Conservation (phyloP, 352 stramenopile species). For the Aphanomyces cochlioides region DNA sequence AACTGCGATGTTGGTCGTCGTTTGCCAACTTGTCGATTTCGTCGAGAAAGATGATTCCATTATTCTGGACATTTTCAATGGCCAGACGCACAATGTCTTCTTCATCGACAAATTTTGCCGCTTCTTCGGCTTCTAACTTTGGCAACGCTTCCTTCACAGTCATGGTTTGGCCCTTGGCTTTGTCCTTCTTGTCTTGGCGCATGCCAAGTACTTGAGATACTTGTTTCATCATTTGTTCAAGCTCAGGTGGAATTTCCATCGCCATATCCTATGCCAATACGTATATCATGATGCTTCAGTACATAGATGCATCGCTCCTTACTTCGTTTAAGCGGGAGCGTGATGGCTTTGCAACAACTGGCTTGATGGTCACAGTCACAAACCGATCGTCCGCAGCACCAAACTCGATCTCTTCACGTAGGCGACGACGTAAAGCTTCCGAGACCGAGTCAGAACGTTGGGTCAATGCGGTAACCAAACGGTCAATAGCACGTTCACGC, state of each 20-base stretch:
- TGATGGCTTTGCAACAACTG: constrained; percentile 21
- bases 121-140: constrained; percentile 67
- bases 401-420: constrained; percentile 58
- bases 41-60: constrained; percentile 99
- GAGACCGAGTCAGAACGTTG: constrained; percentile 39
- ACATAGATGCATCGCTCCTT: background rate
- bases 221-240: constrained; percentile 81
- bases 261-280: constrained; percentile 49
- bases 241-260: constrained; percentile 79
- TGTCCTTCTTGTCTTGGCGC: constrained; percentile 18
- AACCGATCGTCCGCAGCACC: constrained; percentile 50
- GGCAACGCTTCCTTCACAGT: constrained; percentile 69
- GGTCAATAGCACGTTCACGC: constrained; percentile 85
- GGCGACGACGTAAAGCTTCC: constrained; percentile 41
- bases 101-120: constrained; percentile 67
- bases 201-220: constrained; percentile 45
- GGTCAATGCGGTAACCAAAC: constrained; percentile 73
- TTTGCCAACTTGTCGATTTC: constrained; percentile 99
- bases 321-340: background rate
- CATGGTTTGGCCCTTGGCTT: constrained; percentile 52
- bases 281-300: background rate
- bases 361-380: constrained; percentile 56
- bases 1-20: constrained; percentile 77
- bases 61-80: constrained; percentile 92
- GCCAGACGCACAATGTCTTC: constrained; percentile 69